Percentiles rank a stretch among this genome's conserved stretches.
Evolutionary conservation across 768 basidiomycete species (phyloP).

Genomic region (Terana coerulea): DNA sequence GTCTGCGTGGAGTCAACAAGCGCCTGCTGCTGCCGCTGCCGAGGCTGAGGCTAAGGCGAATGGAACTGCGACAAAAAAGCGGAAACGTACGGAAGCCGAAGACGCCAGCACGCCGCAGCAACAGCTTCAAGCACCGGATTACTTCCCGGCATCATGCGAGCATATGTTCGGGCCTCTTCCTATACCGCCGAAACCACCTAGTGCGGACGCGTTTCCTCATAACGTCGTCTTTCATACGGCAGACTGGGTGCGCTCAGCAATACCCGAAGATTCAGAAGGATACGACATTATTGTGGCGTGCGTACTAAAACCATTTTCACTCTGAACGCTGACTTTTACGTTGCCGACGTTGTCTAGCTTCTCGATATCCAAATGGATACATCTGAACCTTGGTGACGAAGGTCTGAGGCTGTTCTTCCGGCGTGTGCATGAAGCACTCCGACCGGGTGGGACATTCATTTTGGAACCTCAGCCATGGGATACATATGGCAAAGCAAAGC

Average conservation of each 20-base stretch:
- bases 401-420: constrained; percentile 67
- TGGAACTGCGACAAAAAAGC: background rate
- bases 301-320: constrained; percentile 21
- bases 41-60: background rate
- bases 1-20: constrained; percentile 67
- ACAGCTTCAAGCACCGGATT: too few relatives aligned
- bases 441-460: constrained; percentile 63
- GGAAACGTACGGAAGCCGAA: constrained; percentile 5
- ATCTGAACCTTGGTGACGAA: constrained; percentile 75
- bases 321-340: background rate
- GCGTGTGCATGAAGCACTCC: constrained; percentile 53
- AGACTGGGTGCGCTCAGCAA: constrained; percentile 64
- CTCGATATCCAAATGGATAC: constrained; percentile 91
- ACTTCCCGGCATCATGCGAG: constrained; percentile 78
- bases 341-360: constrained; percentile 43
- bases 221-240: constrained; percentile 70
- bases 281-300: constrained; percentile 84
- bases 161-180: constrained; percentile 75
- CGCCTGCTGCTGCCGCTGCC: constrained; percentile 25
- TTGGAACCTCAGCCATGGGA: constrained; percentile 87
- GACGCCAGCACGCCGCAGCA: background rate
- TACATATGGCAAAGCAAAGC: constrained; percentile 73
- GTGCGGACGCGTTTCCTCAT: constrained; percentile 59
- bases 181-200: constrained; percentile 44
- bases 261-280: constrained; percentile 52